These are phyloP conservation scores for Brassica nigra DNA, from an alignment of 345 rosid genomes.

Conservation along the genomic window DNA sequence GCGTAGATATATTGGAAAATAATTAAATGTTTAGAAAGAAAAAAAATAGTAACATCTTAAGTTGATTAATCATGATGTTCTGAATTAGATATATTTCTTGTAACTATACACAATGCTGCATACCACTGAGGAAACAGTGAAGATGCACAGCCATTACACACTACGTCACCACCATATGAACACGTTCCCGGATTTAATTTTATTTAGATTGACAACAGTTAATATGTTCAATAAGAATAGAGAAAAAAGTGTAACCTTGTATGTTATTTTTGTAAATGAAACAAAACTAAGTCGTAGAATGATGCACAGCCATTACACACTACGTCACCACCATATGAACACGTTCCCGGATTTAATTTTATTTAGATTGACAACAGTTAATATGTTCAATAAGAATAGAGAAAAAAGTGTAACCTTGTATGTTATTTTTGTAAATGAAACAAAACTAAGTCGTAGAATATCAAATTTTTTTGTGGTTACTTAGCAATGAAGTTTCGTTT, in stretches of 20 bases:
- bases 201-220: too few relatives aligned
- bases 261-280: too few relatives aligned
- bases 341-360: background rate
- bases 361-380: too few relatives aligned
- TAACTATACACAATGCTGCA: slow-evolving; percentile 7
- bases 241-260: background rate
- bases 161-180: background rate
- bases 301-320: background rate
- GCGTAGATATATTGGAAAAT: background rate
- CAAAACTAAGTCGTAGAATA: too few relatives aligned
- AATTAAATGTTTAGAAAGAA: background rate
- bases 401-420: background rate
- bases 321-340: background rate
- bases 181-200: background rate
- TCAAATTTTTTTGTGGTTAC: too few relatives aligned
- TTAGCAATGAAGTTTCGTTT: too few relatives aligned
- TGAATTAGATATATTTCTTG: background rate
- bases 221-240: too few relatives aligned
- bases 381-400: too few relatives aligned
- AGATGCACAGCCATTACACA: background rate
- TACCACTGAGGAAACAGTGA: background rate
- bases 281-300: too few relatives aligned
- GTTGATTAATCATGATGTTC: slow-evolving; percentile 14
- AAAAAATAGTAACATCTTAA: slow-evolving; percentile 1
- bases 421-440: too few relatives aligned